A percentile compares a stretch with the other conserved stretches of the same genome.
These are phyloP conservation scores for Pseudogymnoascus sp. DNA, from an alignment of 2,329 filamentous ascomycete genomes.

Conservation along the genomic window DNA sequence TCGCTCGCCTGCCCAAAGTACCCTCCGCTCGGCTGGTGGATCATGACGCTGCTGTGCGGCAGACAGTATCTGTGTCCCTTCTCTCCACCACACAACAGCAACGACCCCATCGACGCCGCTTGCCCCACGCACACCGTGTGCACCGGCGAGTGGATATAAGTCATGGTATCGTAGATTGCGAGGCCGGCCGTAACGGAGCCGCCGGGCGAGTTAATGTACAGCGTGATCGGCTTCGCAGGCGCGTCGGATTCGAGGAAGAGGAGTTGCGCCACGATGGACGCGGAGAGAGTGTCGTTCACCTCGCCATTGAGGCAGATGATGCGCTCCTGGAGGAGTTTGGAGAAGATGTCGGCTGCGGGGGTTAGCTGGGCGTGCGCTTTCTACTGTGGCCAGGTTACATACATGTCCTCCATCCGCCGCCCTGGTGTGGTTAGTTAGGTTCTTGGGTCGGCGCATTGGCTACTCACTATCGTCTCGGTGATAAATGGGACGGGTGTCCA, in stretches of 20 bases:
- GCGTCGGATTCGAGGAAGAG: slow-evolving; percentile 97
- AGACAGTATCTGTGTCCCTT: slow-evolving; percentile 79
- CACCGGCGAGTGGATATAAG: slow-evolving; percentile 87
- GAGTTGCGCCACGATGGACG: slow-evolving; percentile 90
- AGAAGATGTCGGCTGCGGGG: slow-evolving; percentile 67
- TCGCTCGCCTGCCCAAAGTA: slow-evolving; percentile 61
- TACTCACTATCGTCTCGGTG: slow-evolving; percentile 46
- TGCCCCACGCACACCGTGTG: slow-evolving; percentile 93
- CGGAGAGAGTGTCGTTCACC: slow-evolving; percentile 82
- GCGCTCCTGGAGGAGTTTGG: slow-evolving; percentile 76
- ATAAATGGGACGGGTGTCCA: slow-evolving; percentile 43
- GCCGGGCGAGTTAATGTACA: slow-evolving; percentile 96
- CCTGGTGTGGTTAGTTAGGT: slow-evolving; percentile 37
- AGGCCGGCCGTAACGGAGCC: slow-evolving; percentile 81
- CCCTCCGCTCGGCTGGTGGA: slow-evolving; percentile 84
- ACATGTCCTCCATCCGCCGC: slow-evolving; percentile 72
- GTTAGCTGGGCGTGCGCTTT: slow-evolving; percentile 23
- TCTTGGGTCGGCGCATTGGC: slow-evolving; percentile 19
- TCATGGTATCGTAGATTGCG: slow-evolving; percentile 98
- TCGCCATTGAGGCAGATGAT: slow-evolving; percentile 90
- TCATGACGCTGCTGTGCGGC: slow-evolving; percentile 92
- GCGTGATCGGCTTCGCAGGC: slow-evolving; percentile 86
- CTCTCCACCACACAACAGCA: slow-evolving; percentile 79
- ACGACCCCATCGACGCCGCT: slow-evolving; percentile 88
- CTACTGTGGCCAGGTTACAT: slow-evolving; percentile 29